phyloP scores from a whole-genome alignment of 1,284 basidiomycete genomes.

The Ceratobasidium theobromae region DNA sequence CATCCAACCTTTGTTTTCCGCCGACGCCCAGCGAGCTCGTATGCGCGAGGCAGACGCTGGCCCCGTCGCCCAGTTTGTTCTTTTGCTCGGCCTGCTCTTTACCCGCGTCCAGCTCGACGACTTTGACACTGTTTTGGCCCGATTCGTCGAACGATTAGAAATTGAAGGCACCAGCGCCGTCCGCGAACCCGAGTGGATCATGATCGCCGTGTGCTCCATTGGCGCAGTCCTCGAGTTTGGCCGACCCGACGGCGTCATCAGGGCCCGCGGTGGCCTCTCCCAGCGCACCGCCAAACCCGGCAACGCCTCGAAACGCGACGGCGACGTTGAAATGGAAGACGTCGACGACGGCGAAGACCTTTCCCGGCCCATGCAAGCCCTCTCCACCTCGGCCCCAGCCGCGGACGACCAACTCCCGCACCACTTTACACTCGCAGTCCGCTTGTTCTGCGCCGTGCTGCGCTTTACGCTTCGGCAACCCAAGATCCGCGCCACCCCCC shows the following conservation, averaged over 20 bases:
- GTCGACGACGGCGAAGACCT: constrained; percentile 70
- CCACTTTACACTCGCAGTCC: constrained; percentile 70
- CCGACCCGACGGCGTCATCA: constrained; percentile 69
- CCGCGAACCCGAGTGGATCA: constrained; percentile 90
- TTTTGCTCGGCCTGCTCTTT: constrained; percentile 94
- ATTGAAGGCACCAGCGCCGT: constrained; percentile 62
- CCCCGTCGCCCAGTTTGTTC: constrained; percentile 80
- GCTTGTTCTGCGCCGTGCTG: constrained; percentile 80
- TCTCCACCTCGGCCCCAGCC: constrained; percentile 32
- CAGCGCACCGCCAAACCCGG: constrained; percentile 26
- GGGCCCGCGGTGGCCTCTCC: constrained; percentile 38
- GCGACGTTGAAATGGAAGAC: constrained; percentile 41
- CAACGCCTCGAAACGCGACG: constrained; percentile 14
- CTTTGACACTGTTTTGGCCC: constrained; percentile 76
- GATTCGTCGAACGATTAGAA: constrained; percentile 78
- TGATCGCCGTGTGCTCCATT: constrained; percentile 89
- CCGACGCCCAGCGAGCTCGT: constrained; percentile 62
- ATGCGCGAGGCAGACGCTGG: constrained; percentile 65
- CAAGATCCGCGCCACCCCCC: constrained; percentile 58
- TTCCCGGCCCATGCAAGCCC: constrained; percentile 49
- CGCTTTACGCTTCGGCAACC: constrained; percentile 69
- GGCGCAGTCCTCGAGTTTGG: constrained; percentile 87
- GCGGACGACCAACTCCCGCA: constrained; percentile 52
- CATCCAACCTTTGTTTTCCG: constrained; percentile 81
- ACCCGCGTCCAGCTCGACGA: constrained; percentile 92